phyloP scores from a whole-genome alignment of 148 eudicot genomes.

The Rheum nobile region DNA sequence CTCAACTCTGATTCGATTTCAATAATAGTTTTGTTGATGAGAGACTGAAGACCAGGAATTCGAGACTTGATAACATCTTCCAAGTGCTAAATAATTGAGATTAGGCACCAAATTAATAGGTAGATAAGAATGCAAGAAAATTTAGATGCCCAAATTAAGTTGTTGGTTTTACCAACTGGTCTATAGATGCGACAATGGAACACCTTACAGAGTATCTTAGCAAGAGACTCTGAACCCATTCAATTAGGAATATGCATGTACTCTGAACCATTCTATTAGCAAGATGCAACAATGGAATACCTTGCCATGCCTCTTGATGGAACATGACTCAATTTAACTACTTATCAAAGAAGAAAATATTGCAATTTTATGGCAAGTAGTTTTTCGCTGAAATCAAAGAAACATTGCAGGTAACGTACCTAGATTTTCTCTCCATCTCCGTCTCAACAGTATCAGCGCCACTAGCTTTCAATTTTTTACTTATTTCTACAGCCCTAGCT shows the following conservation, averaged over 20 bases:
- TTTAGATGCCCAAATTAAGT: not conserved
- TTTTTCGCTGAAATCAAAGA: not conserved
- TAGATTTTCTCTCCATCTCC: slow-evolving; percentile 46
- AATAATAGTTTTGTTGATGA: slow-evolving; percentile 76
- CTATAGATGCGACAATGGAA: not conserved
- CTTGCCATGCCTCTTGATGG: not conserved
- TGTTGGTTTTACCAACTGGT: not conserved
- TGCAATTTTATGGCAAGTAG: not conserved
- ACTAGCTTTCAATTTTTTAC: slow-evolving; percentile 67
- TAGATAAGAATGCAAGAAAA: not conserved
- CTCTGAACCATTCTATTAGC: no score
- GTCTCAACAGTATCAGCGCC: slow-evolving; percentile 40
- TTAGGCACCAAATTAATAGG: not conserved
- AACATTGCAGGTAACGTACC: slow-evolving; percentile 29
- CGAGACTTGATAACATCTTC: slow-evolving; percentile 95
- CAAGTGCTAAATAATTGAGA: slow-evolving; percentile 56
- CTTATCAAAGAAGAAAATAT: not conserved
- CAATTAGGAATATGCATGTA: slow-evolving; percentile 77
- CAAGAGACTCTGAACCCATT: slow-evolving; percentile 95
- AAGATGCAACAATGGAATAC: no score
- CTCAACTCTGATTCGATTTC: slow-evolving; percentile 92
- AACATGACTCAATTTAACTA: not conserved
- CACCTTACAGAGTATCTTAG: slow-evolving; percentile 87
- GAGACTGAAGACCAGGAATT: slow-evolving; percentile 94
- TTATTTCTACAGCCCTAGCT: slow-evolving; percentile 96